phyloP scores from a whole-genome alignment of 2,329 filamentous ascomycete genomes.

The Trichoderma harzianum region DNA sequence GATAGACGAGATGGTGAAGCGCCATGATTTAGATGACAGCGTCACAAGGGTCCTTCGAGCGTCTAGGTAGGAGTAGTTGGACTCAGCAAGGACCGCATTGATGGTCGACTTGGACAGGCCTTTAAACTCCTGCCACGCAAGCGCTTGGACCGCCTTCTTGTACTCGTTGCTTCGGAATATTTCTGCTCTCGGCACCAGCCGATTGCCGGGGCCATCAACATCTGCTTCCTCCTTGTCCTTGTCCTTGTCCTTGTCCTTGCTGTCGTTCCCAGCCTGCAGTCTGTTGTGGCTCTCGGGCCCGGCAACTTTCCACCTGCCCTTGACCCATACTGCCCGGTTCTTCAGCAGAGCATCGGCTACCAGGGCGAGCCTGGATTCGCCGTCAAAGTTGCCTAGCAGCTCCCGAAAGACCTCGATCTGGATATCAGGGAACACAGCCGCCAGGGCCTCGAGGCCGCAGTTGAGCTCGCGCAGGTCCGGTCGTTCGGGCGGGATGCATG shows the following conservation, averaged over 20 bases:
- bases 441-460: conserved; percentile 62
- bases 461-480: conserved; percentile 69
- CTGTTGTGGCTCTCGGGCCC: conserved; percentile 33
- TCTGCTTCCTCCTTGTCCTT: conserved; percentile 24
- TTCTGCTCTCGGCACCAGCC: conserved; percentile 53
- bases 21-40: conserved; percentile 72
- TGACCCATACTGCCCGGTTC: conserved; percentile 66
- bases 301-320: conserved; percentile 59
- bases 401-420: conserved; percentile 79
- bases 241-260: neutral
- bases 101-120: conserved; percentile 70
- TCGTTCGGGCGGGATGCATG: conserved; percentile 46
- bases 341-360: conserved; percentile 75
- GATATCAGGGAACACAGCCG: conserved; percentile 74
- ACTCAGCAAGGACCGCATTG: conserved; percentile 74
- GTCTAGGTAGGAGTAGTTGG: conserved; percentile 73
- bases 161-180: conserved; percentile 66
- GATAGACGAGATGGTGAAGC: conserved; percentile 68
- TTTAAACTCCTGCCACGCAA: conserved; percentile 73
- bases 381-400: conserved; percentile 71
- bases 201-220: neutral
- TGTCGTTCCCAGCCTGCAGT: neutral
- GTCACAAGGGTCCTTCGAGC: conserved; percentile 66
- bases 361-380: conserved; percentile 72
- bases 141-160: conserved; percentile 62